phyloP scores from a whole-genome alignment of 1,284 basidiomycete species.

The Porodaedalea pini region DNA sequence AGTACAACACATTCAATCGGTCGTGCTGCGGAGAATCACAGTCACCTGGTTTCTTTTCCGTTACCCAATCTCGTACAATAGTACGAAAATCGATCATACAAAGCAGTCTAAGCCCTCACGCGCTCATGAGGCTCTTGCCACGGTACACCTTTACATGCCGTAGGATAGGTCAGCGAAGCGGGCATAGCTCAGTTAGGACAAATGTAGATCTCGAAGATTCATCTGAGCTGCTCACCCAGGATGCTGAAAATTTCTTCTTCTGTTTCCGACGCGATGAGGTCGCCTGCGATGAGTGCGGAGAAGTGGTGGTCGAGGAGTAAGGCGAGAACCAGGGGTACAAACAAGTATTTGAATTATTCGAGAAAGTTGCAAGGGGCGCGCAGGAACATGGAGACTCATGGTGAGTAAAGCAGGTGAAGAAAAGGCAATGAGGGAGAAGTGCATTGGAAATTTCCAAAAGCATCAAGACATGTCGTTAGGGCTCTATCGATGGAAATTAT shows the following conservation, averaged over 20 bases:
- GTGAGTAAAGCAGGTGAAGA: conserved; percentile 8
- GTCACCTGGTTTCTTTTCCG: no score
- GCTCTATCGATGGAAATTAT: not conserved
- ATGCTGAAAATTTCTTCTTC: conserved; percentile 83
- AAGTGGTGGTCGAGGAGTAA: not conserved
- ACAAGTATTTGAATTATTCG: not conserved
- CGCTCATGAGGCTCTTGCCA: conserved; percentile 79
- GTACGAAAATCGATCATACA: no score
- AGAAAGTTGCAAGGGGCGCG: not conserved
- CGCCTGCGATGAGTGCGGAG: conserved; percentile 43
- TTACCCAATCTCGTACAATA: no score
- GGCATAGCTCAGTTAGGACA: not conserved
- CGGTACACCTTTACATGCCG: conserved; percentile 45
- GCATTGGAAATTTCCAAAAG: not conserved
- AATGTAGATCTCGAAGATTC: conserved; percentile 2
- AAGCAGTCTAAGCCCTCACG: conserved; percentile 35
- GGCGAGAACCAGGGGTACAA: not conserved
- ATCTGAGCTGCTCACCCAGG: conserved; percentile 44
- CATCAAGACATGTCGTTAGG: not conserved
- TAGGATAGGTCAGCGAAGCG: not conserved
- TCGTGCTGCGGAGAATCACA: no score
- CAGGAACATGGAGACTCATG: not conserved
- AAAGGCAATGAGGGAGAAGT: not conserved
- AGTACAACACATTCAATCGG: no score
- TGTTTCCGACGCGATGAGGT: conserved; percentile 74